Evolutionary conservation across 2,329 filamentous ascomycete species (phyloP), one percentile per base, ranked within the genome.

Genomic region (Chaetothyriales sp.): DNA sequence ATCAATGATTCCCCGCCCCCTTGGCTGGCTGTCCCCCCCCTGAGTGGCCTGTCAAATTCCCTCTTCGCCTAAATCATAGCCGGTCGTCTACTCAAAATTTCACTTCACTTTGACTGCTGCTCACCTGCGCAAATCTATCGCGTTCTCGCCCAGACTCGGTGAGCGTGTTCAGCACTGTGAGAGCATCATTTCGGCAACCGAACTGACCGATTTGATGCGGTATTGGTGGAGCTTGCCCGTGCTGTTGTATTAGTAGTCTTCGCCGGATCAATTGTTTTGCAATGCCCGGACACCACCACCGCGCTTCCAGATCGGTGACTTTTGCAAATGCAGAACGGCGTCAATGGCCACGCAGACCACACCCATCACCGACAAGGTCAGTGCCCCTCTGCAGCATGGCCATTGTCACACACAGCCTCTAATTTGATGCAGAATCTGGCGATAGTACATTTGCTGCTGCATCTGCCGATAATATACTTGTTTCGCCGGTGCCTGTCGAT

Each of bases 101-200:
- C 20, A 18, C 45, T 12, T 48, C 51, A 49, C 53, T 60, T 58
- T 47, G 43, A 50, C 44, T 43, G 25, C 49, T 20, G 48, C 28
- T 53, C 68, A 69, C 61, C 61, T 60, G 63, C 66, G 63, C 66
- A 64, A 61, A 59, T 58, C 58, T 59, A 61, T 65, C 65, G 64
- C 69, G 70, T 68, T 66, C 62, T 62, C 67, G 67, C 65, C 67
- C 66, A 71, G 67, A 70, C 63, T 66, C 64, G 55, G 54, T 57
- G 61, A 65, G 65, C 61, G 57, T 55, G 55, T 51, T 64, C 47
- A 50, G 60, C 57, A 60, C 59, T 55, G 56, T 60, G 49, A 52
- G 46, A 58, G 55, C 65, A 67, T 67, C 62, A 60, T 56, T 62
- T 65, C 70, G 67, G 70, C 68, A 65, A 60, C 59, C 63, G 59